Base-by-base conservation (phyloP, 148 eudicot genomes). In the Pharnaceum exiguum region DNA sequence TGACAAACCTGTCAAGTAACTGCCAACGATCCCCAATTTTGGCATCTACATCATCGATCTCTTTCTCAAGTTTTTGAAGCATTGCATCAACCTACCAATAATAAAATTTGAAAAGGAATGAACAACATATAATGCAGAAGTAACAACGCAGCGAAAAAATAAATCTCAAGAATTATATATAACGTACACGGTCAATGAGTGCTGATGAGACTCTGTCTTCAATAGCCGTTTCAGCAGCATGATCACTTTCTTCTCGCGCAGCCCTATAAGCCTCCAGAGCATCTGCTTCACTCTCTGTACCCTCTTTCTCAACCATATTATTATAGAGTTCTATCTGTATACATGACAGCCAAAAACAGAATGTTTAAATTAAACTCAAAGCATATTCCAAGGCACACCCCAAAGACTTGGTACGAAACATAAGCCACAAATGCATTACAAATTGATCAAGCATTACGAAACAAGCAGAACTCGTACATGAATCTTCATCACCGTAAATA, bases 41-140 rank as follows among this genome's bases (percentile, higher is more conserved):
- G 26, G 91, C 88, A 84, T 90, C 97, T 50, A 90, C 97, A 56
- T 86, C 95, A 67, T 90, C 97, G 33, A 90, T 86, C 75, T 90
- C 97, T 57, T 86, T 86, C 70, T 90, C 97, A 65, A 90, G 91
- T 36, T 80, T 80, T 35, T 86, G 95, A 66, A 90, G 97, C 97
- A 90, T 84, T 29, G 81, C 84, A 78, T 86, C 97, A 61, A 90
- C 90, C 97, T 90, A 56, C 19, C 66, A 48, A 46, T 13, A 8
- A 17, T 26, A 46, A 37, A 26, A 18, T 12, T 23, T 60, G 0
- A 13, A 54, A 26, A 32, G 22, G 40, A 9, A 30, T 0, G n/a
- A 3, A 21, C 1, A 39, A 4, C 50, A 46, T 0, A 42, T 26
- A 16, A 37, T 17, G 33, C 44, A 9, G 25, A 26, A n/a, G n/a